Conservation (phyloP, 2,329 filamentous ascomycete genomes). For the Cercospora sp. region DNA sequence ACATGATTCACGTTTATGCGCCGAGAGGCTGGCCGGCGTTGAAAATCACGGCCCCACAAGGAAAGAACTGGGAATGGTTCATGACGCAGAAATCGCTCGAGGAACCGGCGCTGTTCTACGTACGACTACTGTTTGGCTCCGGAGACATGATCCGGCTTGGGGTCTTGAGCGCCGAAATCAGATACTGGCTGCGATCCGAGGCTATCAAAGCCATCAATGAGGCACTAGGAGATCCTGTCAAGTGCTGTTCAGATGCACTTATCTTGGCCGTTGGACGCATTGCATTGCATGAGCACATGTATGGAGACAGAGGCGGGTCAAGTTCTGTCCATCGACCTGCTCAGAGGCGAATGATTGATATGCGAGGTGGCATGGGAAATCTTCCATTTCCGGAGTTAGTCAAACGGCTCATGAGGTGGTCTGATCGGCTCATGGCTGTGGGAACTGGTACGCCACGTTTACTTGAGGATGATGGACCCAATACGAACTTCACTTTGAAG, state of each 20-base stretch:
- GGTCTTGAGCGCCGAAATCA: slow-evolving; percentile 25
- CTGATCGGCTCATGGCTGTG: slow-evolving; percentile 38
- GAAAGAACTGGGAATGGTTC: slow-evolving; percentile 37
- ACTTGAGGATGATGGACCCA: slow-evolving; percentile 34
- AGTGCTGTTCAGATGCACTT: slow-evolving; percentile 29
- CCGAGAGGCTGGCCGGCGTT: slow-evolving; percentile 39
- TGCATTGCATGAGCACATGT: slow-evolving; percentile 39
- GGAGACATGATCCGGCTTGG: slow-evolving; percentile 36
- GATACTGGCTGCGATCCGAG: slow-evolving; percentile 34
- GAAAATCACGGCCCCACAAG: slow-evolving; percentile 34
- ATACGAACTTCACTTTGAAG: slow-evolving; percentile 29
- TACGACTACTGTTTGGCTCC: slow-evolving; percentile 37
- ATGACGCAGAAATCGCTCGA: slow-evolving; percentile 38
- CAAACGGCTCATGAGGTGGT: slow-evolving; percentile 39
- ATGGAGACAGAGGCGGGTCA: slow-evolving; percentile 36
- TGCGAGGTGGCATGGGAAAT: slow-evolving; percentile 36
- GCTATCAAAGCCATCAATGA: slow-evolving; percentile 36
- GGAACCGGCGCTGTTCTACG: slow-evolving; percentile 39
- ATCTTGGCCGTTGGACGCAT: slow-evolving; percentile 38
- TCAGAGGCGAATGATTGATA: slow-evolving; percentile 37
- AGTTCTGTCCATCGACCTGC: slow-evolving; percentile 37
- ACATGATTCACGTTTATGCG: slow-evolving; percentile 40
- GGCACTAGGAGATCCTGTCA: slow-evolving; percentile 26
- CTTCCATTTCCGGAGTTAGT: slow-evolving; percentile 37
- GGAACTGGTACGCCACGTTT: slow-evolving; percentile 34